Conservation (phyloP, 2,329 filamentous ascomycete genomes). For the Amauroascus niger region DNA sequence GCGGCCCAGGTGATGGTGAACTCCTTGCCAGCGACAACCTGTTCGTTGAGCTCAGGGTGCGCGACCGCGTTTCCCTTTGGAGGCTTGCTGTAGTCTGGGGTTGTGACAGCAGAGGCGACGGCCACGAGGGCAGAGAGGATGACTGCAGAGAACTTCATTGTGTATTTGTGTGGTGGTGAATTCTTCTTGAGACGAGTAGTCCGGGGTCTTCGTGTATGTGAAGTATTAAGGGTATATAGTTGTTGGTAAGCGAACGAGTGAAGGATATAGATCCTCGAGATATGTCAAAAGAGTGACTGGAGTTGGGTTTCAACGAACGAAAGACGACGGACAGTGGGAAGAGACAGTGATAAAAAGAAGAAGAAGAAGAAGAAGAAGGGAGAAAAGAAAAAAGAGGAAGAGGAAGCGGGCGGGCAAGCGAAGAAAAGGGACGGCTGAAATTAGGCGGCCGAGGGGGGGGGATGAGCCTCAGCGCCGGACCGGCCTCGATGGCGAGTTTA, state of each 20-base stretch:
- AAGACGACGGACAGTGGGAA: conserved; percentile 13
- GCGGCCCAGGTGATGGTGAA: conserved; percentile 52
- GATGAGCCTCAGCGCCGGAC: conserved; percentile 9
- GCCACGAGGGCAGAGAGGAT: conserved; percentile 33
- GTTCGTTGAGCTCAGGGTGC: conserved; percentile 42
- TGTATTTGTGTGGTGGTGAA: conserved; percentile 15
- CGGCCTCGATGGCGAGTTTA: conserved; percentile 4
- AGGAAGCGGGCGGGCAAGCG: conserved; percentile 10
- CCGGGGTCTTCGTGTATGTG: conserved; percentile 13
- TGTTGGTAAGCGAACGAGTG: conserved; percentile 17
- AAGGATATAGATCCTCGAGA: conserved; percentile 10
- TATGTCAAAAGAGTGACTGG: conserved; percentile 21
- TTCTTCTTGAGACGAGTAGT: conserved; percentile 1
- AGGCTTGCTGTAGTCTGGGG: conserved; percentile 28
- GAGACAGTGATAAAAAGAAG: conserved; percentile 13
- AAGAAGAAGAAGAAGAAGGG: conserved; percentile 13
- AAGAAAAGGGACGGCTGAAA: conserved; percentile 14
- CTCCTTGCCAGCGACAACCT: conserved; percentile 46
- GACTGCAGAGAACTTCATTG: conserved; percentile 34
- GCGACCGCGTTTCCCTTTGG: conserved; percentile 47
- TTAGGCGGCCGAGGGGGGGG: conserved; percentile 1
- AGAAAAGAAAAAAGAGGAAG: conserved; percentile 11
- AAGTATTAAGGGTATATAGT: conserved; percentile 17
- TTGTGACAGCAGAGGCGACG: conserved; percentile 30
- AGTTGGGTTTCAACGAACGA: conserved; percentile 13